A percentile compares a stretch with the other conserved stretches of the same genome.
phyloP scores from a whole-genome alignment of 83 land plant species.

The Diphasiastrum complanatum region DNA sequence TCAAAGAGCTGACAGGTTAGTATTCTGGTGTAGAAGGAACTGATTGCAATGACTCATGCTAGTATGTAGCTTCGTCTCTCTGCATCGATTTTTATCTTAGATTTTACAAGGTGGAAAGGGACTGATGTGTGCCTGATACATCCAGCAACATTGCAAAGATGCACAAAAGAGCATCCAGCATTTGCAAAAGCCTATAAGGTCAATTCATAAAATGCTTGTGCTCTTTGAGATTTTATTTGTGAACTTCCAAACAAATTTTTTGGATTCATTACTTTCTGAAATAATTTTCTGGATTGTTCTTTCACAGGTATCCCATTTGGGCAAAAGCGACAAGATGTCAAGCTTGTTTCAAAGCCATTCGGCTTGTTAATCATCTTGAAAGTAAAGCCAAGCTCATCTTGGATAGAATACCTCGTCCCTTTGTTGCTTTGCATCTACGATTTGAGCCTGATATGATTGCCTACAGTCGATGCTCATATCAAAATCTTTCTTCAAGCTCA shows the following conservation, averaged over 20 bases:
- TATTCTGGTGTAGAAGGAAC: background rate
- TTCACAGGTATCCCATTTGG: conserved; percentile 47
- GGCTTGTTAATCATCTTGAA: conserved; percentile 52
- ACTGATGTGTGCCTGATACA: no score
- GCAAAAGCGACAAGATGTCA: conserved; percentile 79
- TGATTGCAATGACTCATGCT: background rate
- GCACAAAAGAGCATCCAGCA: no score
- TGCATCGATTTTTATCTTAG: background rate
- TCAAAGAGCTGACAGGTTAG: conserved; percentile 78
- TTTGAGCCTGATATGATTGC: conserved; percentile 97
- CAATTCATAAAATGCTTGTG: no score
- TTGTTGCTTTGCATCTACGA: conserved; percentile 74
- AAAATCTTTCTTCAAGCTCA: conserved; percentile 49
- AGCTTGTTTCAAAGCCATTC: conserved; percentile 72
- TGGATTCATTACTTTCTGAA: background rate
- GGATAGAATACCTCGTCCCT: conserved; percentile 63
- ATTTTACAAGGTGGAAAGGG: no score
- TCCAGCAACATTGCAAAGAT: no score
- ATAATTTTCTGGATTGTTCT: no score
- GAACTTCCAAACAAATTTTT: background rate
- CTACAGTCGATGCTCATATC: conserved; percentile 71
- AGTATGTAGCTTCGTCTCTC: background rate
- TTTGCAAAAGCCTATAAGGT: no score
- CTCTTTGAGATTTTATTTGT: no score
- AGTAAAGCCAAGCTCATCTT: conserved; percentile 46